Base-by-base conservation (phyloP, 1,284 basidiomycete species). In the Ustilago shanxiensis region DNA sequence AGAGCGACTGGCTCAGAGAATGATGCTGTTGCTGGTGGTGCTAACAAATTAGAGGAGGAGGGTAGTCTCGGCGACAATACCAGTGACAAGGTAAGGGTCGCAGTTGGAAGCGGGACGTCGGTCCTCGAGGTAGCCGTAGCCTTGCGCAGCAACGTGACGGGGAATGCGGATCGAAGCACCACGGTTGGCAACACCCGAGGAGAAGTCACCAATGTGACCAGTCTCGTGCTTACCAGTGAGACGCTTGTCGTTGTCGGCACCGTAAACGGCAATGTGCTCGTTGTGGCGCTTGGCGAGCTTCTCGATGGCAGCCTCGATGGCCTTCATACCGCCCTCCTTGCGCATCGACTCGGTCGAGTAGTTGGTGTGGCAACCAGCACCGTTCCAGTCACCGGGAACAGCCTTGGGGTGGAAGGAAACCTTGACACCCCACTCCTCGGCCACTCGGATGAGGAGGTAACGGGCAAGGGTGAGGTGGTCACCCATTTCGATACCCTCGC, bases 391-490 rank as follows among this genome's bases (percentile, higher is more conserved):
- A 81, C 97, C 97, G 63, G 89, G 88, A 85, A 99, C 92, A 74
- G 96, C 96, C 89, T 99, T 99, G 87, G 97, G 97, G 91, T 99
- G 97, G 94, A 99, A 95, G 80, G 95, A 89, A 67, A 85, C 95
- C 88, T 95, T 97, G 89, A 98, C 89, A 79, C 92, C 94, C 96
- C 96, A 99, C 88, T 98, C 95, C 88, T 98, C 96, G 79, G 96
- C 95, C 28, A 86, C 69, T 37, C 84, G 82, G 70, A 75, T 60
- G 58, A 86, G 77, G 52, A 86, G 72, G 83, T 83, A 86, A 54
- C 84, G 83, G 51, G 84, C 83, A 10, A 86, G 75, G 64, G 74
- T 75, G 65, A 86, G 78, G 74, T 85, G 95, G 88, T 99, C 96
- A 83, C 96, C 96, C 94, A 99, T 97, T 80, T 93, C 90, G 87